These are phyloP conservation scores for Zelopaecilomyces penicillatus DNA, from an alignment of 2,329 filamentous ascomycete genomes.

Conservation along the genomic window DNA sequence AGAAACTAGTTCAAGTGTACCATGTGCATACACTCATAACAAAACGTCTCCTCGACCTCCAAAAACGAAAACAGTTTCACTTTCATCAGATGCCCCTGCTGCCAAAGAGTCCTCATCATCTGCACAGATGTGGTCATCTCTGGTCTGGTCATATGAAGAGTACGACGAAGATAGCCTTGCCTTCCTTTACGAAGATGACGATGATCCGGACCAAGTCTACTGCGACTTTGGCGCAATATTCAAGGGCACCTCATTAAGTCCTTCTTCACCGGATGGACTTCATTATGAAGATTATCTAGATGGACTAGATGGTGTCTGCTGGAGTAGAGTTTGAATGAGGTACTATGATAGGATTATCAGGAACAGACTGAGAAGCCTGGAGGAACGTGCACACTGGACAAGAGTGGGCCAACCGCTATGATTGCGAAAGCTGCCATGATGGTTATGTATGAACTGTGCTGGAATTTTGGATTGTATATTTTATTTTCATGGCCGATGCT, in stretches of 20 bases:
- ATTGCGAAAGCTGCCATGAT: not conserved
- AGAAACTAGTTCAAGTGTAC: not conserved
- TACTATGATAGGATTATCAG: not conserved
- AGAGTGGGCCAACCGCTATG: not conserved
- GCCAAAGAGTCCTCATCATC: slow-evolving; percentile 23
- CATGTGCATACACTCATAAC: slow-evolving; percentile 6
- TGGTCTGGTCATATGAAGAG: slow-evolving; percentile 19
- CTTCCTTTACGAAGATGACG: slow-evolving; percentile 37
- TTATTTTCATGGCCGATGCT: slow-evolving; percentile 8
- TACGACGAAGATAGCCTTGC: slow-evolving; percentile 39
- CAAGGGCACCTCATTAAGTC: slow-evolving; percentile 15
- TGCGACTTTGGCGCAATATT: slow-evolving; percentile 41
- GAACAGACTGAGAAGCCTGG: not conserved
- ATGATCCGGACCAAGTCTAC: slow-evolving; percentile 44
- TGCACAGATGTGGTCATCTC: slow-evolving; percentile 23
- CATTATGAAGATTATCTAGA: slow-evolving; percentile 48
- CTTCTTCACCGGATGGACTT: slow-evolving; percentile 24
- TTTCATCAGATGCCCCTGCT: slow-evolving; percentile 18
- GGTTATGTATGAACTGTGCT: not conserved
- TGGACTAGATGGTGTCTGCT: slow-evolving; percentile 47
- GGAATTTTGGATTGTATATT: slow-evolving; percentile 9
- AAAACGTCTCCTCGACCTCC: slow-evolving; percentile 18
- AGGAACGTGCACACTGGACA: slow-evolving; percentile 1
- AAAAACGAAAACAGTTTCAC: slow-evolving; percentile 20
- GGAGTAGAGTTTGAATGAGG: slow-evolving; percentile 15